Conservation (phyloP, 2,329 filamentous ascomycete genomes). For the Diplodia sapinea region DNA sequence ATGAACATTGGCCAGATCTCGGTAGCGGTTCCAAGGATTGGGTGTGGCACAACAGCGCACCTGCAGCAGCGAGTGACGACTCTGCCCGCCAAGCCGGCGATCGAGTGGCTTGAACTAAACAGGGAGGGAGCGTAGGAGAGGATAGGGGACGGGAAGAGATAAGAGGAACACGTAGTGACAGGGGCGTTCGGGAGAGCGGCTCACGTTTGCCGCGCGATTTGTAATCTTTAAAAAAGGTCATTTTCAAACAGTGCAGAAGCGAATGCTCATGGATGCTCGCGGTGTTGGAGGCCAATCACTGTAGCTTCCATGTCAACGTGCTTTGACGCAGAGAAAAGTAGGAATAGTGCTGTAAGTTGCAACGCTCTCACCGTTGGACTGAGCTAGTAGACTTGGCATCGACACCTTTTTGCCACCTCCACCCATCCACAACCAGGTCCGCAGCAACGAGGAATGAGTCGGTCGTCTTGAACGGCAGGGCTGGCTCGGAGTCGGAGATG, state of each 20-base stretch:
- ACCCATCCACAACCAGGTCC: not conserved
- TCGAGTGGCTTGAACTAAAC: not conserved
- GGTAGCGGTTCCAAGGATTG: not conserved
- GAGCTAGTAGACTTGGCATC: conserved; percentile 11
- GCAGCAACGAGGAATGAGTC: not conserved
- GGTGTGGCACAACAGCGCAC: not conserved
- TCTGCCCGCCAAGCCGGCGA: not conserved
- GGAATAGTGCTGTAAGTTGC: not conserved
- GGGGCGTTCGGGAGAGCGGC: not conserved
- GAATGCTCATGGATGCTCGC: not conserved
- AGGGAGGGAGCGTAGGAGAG: not conserved
- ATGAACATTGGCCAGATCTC: not conserved
- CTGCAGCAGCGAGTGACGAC: not conserved
- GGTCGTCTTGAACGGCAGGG: not conserved
- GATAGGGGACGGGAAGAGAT: not conserved
- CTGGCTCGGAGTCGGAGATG: not conserved
- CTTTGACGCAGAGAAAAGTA: not conserved
- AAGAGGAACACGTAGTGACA: not conserved
- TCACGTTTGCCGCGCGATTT: not conserved
- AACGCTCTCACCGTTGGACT: not conserved
- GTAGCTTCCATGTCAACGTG: not conserved
- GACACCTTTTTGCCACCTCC: conserved; percentile 15
- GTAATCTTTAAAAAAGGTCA: not conserved
- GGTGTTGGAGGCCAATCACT: not conserved
- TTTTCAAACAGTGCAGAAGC: not conserved